Base-by-base conservation (phyloP, 179 eudicot species). In the Dionaea muscipula region DNA sequence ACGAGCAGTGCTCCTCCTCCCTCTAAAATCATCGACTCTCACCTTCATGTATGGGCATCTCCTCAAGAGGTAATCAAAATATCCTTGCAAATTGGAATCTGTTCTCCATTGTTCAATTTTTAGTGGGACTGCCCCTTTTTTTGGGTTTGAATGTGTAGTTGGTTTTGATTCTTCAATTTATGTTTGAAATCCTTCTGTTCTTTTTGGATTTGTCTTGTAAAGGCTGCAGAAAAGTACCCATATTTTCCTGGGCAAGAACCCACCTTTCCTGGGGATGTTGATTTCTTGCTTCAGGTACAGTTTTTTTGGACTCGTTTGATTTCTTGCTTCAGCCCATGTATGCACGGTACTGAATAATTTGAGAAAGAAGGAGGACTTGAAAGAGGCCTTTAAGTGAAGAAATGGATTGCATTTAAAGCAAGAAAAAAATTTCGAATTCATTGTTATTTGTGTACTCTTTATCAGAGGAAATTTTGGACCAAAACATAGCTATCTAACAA, bases 31-130 rank as follows among this genome's bases (percentile, higher is more conserved):
- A 83, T 89, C 51, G 97, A 89, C 68, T 85, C 97, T 12, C 97
- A 89, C 72, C 78, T 89, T 57, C 97, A 89, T 72, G 85, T 85
- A 20, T 89, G 95, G 97, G 97, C 97, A 2, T 85, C 97, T 26
- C 82, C 86, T 19, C 66, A 72, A 48, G 72, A 82, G 82, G 97
- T 89, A 59, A 14, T 33, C 5, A 2, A 19, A 37, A n/a, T 21
- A 20, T 15, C 24, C 41, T 22, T 26, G 41, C 7, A 16, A 15
- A 0, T 23, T 31, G 2, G 17, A 11, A 14, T 51, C 9, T 21
- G 3, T 44, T 35, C 26, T 54, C 31, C 11, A 11, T 56, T 13
- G 40, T 41, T 41, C 2, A 56, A 0, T 12, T 33, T 52, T 52
- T 52, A 26, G 38, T 18, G n/a, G 21, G 6, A 15, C 23, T 6